phyloP scores from a whole-genome alignment of 352 stramenopile genomes.

The Phytophthora fragariaefolia region DNA sequence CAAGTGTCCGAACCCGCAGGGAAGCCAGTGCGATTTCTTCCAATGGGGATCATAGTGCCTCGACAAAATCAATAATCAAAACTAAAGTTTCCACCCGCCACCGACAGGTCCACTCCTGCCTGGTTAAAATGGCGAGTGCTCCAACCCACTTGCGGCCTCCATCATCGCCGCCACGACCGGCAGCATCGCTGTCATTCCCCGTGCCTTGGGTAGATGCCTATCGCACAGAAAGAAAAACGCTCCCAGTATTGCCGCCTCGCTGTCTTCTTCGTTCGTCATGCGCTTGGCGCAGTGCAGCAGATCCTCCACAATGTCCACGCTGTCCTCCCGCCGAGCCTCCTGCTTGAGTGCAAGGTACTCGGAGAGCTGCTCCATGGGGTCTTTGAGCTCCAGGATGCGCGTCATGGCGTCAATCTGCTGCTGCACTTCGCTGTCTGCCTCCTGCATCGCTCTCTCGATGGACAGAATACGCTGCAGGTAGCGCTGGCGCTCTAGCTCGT shows the following conservation, averaged over 20 bases:
- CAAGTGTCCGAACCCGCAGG: constrained; percentile 88
- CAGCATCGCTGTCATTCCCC: constrained; percentile 47
- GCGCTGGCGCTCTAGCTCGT: constrained; percentile 47
- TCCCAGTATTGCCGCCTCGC: constrained; percentile 61
- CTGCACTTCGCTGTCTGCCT: constrained; percentile 41
- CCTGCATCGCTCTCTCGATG: constrained; percentile 54
- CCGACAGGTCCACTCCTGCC: not conserved
- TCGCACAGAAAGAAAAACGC: constrained; percentile 73
- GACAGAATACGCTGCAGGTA: constrained; percentile 47
- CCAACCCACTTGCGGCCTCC: constrained; percentile 41
- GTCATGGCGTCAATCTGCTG: constrained; percentile 59
- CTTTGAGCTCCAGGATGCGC: constrained; percentile 58
- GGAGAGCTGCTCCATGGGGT: constrained; percentile 65
- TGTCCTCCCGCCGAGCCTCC: constrained; percentile 36
- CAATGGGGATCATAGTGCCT: constrained; percentile 76
- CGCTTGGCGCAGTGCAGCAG: constrained; percentile 59
- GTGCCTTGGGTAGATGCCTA: constrained; percentile 19
- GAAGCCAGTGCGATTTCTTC: constrained; percentile 93
- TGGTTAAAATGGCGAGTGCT: constrained; percentile 36
- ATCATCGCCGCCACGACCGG: constrained; percentile 73
- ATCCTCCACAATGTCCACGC: constrained; percentile 51
- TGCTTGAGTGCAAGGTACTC: constrained; percentile 68
- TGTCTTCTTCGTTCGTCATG: constrained; percentile 53
- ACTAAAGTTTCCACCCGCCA: not conserved
- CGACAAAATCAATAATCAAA: constrained; percentile 21